Percentiles rank a stretch among this genome's conserved stretches.
Conservation (phyloP, 306 rosid species). For the Oemleria cerasiformis region DNA sequence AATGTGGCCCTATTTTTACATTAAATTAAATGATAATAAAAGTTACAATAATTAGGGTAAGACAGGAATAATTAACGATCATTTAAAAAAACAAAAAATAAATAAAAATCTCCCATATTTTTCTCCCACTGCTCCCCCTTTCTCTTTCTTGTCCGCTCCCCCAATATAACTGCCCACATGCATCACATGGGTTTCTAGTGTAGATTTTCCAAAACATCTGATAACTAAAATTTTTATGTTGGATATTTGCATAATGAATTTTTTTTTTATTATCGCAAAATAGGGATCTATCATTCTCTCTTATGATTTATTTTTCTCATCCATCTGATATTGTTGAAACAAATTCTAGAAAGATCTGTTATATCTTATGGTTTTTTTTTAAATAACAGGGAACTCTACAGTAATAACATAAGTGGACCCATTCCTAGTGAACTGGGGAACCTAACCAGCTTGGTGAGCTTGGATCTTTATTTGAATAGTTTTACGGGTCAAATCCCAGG, state of each 20-base stretch:
- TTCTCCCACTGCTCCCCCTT: too few species aligned
- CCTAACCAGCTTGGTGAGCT: slow-evolving; percentile 99
- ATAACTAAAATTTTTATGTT: not conserved
- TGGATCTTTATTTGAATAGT: slow-evolving; percentile 86
- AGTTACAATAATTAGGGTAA: too few species aligned
- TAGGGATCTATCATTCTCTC: not conserved
- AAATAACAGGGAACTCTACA: slow-evolving; percentile 83
- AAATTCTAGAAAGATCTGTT: not conserved
- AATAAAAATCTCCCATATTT: too few species aligned
- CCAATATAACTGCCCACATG: too few species aligned
- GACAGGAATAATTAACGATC: too few species aligned
- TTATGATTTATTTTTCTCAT: slow-evolving; percentile 3
- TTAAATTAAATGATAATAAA: too few species aligned
- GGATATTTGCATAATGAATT: not conserved
- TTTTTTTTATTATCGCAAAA: not conserved
- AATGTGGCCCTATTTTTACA: too few species aligned
- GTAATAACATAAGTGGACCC: slow-evolving; percentile 86
- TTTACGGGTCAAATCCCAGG: slow-evolving; percentile 91
- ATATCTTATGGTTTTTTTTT: not conserved
- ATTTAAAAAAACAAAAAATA: too few species aligned
- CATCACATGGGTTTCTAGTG: too few species aligned
- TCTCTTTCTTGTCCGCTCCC: too few species aligned
- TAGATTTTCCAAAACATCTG: not conserved
- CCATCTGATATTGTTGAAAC: not conserved
- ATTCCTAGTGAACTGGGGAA: slow-evolving; percentile 96